A percentile compares a stretch with the other conserved stretches of the same genome.
These are phyloP conservation scores for Polyporus arcularius DNA, from an alignment of 768 basidiomycete genomes.

Conservation along the genomic window DNA sequence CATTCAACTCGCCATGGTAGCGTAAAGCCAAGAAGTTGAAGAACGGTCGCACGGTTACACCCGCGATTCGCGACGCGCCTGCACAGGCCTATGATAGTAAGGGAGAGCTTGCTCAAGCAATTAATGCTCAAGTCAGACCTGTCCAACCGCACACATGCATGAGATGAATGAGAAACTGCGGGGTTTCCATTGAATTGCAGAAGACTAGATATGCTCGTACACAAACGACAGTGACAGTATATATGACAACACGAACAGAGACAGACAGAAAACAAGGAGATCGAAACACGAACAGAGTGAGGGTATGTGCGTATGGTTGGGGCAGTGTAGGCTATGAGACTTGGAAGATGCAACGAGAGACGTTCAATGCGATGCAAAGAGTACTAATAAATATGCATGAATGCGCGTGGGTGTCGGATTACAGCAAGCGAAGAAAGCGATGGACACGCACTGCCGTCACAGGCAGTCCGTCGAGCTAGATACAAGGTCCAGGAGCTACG, in stretches of 20 bases:
- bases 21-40: background rate
- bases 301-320: background rate
- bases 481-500: no score
- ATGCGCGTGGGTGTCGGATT: no score
- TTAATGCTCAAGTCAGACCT: no score
- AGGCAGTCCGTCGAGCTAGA: no score
- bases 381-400: constrained; percentile 5
- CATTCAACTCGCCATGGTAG: background rate
- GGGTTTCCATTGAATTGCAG: background rate
- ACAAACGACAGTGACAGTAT: constrained; percentile 2
- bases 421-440: background rate
- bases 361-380: background rate
- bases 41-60: background rate
- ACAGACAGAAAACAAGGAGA: background rate
- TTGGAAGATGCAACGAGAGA: background rate
- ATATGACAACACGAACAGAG: constrained; percentile 2
- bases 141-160: background rate
- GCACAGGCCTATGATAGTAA: no score
- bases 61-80: background rate
- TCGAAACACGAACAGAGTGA: background rate
- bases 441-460: no score
- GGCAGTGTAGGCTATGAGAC: background rate
- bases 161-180: background rate
- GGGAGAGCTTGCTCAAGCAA: no score
- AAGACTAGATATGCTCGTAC: background rate